A percentile compares a stretch with the other conserved stretches of the same genome.
Evolutionary conservation across 139 green algal genomes (phyloP).

Genomic region (Klebsormidium nitens): DNA sequence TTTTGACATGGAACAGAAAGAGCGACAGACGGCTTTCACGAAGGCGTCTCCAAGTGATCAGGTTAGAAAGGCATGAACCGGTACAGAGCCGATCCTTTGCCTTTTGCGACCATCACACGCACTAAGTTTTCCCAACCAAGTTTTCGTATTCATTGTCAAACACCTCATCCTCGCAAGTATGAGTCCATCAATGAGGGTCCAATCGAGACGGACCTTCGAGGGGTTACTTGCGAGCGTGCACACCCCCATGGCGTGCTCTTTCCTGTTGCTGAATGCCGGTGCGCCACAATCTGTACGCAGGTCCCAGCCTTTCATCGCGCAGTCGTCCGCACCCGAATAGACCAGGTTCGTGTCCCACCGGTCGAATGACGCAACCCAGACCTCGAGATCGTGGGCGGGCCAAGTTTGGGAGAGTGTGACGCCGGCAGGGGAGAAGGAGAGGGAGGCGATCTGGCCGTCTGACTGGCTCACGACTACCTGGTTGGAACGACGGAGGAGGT

Average conservation of each 20-base stretch:
- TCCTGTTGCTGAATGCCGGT: conserved; percentile 45
- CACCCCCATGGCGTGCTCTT: conserved; percentile 69
- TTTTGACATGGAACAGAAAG: too few species aligned
- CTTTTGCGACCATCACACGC: too few species aligned
- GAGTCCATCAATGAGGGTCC: too few species aligned
- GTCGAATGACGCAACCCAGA: conserved; percentile 35
- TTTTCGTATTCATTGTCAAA: too few species aligned
- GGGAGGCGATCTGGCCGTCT: conserved; percentile 5
- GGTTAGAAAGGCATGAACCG: too few species aligned
- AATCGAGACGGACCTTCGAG: too few species aligned
- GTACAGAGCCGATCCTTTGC: too few species aligned
- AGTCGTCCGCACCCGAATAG: conserved; percentile 42
- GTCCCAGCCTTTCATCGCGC: conserved; percentile 31
- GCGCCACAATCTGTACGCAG: conserved; percentile 4
- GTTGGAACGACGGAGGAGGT: too few species aligned
- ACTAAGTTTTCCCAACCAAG: too few species aligned
- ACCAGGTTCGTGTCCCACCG: conserved; percentile 17
- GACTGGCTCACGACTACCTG: conserved; percentile 13
- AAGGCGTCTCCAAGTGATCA: too few species aligned
- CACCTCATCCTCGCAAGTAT: too few species aligned
- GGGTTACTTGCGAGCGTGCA: conserved; percentile 62
- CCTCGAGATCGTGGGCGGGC: conserved; percentile 19
- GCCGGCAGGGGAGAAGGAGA: background rate
- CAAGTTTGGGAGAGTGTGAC: conserved; percentile 13
- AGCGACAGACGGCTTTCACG: too few species aligned